Evolutionary conservation across 495 filamentous ascomycete species (phyloP).

Genomic region (Podospora pseudoanserina): DNA sequence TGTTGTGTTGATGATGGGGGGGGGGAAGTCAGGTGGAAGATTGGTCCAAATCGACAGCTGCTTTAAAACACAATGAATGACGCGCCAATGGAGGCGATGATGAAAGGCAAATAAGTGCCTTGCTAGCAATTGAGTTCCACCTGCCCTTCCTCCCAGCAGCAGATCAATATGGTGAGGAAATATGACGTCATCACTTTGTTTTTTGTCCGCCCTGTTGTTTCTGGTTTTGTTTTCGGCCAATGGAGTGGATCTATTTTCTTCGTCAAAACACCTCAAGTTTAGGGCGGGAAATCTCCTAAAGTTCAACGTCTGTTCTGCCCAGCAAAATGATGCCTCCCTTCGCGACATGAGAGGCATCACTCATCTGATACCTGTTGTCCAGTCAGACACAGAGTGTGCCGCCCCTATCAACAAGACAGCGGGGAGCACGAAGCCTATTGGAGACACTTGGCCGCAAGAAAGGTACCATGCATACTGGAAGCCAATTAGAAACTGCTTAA

Average conservation of each 20-base stretch:
- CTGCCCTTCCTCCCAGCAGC: background rate
- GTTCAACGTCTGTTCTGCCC: background rate
- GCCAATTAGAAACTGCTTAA: background rate
- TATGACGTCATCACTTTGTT: background rate
- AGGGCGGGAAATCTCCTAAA: no score
- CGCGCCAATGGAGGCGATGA: background rate
- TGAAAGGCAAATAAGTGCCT: background rate
- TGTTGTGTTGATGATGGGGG: background rate
- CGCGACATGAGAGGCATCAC: background rate
- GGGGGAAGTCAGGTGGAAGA: background rate
- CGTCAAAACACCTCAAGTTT: no score
- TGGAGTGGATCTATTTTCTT: background rate
- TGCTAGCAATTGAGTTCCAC: background rate
- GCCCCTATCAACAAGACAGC: background rate
- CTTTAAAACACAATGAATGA: background rate
- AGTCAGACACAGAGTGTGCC: background rate
- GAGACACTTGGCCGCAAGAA: background rate
- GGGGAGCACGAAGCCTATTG: background rate
- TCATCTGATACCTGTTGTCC: background rate
- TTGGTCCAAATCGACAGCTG: background rate
- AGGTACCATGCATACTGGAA: background rate
- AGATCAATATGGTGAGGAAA: background rate
- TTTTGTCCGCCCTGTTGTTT: background rate
- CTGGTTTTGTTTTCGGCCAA: background rate
- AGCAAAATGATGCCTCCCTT: background rate